These are phyloP conservation scores for Boletellus emodensis DNA, from an alignment of 768 basidiomycete genomes.

Conservation along the genomic window DNA sequence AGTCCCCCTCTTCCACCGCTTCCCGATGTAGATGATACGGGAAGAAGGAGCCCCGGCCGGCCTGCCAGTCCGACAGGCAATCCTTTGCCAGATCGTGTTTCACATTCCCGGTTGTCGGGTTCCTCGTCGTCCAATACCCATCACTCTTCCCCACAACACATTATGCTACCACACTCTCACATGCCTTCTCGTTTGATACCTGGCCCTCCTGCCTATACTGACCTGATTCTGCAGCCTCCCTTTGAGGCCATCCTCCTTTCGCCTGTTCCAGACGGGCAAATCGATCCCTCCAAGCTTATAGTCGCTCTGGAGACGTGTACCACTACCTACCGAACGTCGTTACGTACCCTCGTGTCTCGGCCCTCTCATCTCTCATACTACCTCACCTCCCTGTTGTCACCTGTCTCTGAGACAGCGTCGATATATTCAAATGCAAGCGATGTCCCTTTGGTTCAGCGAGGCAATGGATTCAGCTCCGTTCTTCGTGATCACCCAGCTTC, in stretches of 20 bases:
- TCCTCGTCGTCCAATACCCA: conserved; percentile 25
- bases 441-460: conserved; percentile 13
- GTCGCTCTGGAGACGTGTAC: conserved; percentile 76
- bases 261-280: conserved; percentile 41
- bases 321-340: conserved; percentile 57
- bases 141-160: conserved; percentile 36
- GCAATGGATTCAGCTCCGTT: conserved; percentile 41
- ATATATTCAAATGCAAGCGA: conserved; percentile 52
- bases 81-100: conserved; percentile 21
- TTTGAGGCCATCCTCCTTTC: conserved; percentile 70
- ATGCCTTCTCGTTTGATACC: conserved; percentile 47
- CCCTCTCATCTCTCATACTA: conserved; percentile 64
- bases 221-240: conserved; percentile 44
- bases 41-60: not conserved
- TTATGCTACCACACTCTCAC: conserved; percentile 17
- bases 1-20: conserved; percentile 54
- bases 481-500: conserved; percentile 64
- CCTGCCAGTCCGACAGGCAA: conserved; percentile 20
- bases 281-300: conserved; percentile 60
- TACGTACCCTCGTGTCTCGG: conserved; percentile 63
- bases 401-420: conserved; percentile 48
- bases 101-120: conserved; percentile 33
- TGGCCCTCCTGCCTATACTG: conserved; percentile 43
- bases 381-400: conserved; percentile 42
- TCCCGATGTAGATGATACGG: conserved; percentile 25